Conservation (phyloP, 2,329 filamentous ascomycete genomes). For the Colletotrichum karsti region DNA sequence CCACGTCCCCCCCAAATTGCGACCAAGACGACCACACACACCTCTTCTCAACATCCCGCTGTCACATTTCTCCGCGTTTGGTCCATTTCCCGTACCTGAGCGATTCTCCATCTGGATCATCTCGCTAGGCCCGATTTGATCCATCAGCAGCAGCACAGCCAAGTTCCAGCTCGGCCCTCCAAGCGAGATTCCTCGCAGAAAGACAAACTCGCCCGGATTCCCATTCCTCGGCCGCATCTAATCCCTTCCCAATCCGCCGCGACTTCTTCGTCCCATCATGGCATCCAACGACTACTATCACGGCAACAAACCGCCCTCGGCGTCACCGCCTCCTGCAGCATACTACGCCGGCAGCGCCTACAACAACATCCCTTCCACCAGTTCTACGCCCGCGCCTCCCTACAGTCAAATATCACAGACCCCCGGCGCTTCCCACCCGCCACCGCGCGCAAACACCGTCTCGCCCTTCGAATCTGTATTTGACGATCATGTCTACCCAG, state of each 20-base stretch:
- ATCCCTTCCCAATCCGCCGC: not conserved
- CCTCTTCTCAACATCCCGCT: constrained; percentile 17
- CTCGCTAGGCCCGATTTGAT: constrained; percentile 17
- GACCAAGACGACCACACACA: constrained; percentile 6
- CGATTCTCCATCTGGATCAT: constrained; percentile 9
- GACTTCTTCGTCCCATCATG: constrained; percentile 52
- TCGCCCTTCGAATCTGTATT: constrained; percentile 74
- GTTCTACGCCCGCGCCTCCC: constrained; percentile 46
- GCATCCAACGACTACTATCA: constrained; percentile 73
- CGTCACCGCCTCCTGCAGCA: constrained; percentile 48
- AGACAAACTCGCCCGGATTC: constrained; percentile 15
- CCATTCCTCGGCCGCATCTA: constrained; percentile 5
- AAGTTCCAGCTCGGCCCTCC: constrained; percentile 4
- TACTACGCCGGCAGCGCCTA: constrained; percentile 45
- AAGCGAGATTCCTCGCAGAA: constrained; percentile 28
- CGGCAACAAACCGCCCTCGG: constrained; percentile 48
- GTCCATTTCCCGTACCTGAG: constrained; percentile 22
- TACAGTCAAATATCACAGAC: constrained; percentile 37
- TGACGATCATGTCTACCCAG: constrained; percentile 73
- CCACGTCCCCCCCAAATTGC: constrained; percentile 11
- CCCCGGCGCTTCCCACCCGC: constrained; percentile 33
- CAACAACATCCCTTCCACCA: constrained; percentile 51
- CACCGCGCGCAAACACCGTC: constrained; percentile 46
- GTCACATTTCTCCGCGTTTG: constrained; percentile 28
- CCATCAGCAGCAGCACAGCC: not conserved